Evolutionary conservation across 108 stramenopile genomes (phyloP).

Genomic region (Cyclotella kingstonii): DNA sequence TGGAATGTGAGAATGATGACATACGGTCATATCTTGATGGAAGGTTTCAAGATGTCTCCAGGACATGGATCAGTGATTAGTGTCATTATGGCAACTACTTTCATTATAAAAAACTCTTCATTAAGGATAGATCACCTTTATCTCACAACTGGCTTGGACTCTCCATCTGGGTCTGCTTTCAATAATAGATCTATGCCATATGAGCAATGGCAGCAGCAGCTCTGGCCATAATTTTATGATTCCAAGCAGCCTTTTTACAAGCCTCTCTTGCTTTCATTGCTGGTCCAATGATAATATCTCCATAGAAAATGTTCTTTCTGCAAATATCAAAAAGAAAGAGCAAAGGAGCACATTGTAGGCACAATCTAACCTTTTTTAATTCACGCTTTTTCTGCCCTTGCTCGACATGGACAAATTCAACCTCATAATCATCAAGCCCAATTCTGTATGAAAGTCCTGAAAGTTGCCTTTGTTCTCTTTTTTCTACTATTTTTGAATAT

Average conservation of each 20-base stretch:
- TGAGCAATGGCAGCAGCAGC: neutral
- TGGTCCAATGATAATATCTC: neutral
- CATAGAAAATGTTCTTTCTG: conserved; percentile 1
- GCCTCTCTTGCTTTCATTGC: conserved; percentile 5
- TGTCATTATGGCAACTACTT: no score
- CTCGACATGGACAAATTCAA: conserved; percentile 70
- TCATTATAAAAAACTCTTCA: no score
- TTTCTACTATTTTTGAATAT: conserved; percentile 9
- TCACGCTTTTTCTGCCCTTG: conserved; percentile 49
- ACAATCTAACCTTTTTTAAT: conserved; percentile 68
- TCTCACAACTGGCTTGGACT: no score
- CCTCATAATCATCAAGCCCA: conserved; percentile 57
- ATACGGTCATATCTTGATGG: no score
- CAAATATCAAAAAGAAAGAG: conserved; percentile 24
- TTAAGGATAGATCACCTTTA: no score
- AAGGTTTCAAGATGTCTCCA: no score
- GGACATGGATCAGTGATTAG: no score
- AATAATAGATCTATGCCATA: no score
- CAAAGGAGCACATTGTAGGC: conserved; percentile 60
- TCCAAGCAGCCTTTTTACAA: neutral
- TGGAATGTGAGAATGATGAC: no score
- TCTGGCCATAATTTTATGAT: neutral
- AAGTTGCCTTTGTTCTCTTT: conserved; percentile 31
- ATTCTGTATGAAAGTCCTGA: conserved; percentile 30
- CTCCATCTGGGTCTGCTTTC: no score